Base-by-base conservation (phyloP, 257 asterid species). In the Nicotiana noctiflora region DNA sequence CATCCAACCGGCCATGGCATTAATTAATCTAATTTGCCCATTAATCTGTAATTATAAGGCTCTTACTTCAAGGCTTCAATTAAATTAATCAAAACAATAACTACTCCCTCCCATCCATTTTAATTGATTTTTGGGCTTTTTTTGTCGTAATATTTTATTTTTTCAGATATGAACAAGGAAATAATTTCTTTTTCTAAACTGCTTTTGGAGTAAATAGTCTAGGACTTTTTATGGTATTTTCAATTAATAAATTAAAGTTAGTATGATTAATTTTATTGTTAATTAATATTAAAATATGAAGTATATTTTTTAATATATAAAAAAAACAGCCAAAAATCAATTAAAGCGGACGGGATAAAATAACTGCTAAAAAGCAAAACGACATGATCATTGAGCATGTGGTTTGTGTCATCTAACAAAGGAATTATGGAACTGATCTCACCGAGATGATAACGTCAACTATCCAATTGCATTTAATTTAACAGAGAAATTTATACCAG, bases 371-470 rank as follows among this genome's bases (percentile, higher is more conserved):
- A 6, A 82, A 14, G 53, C 51, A 13, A 68, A 68, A 59, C 57
- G 55, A 68, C 40, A 31, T 67, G 59, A 82, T 82, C 80, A 78
- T 82, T 25, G 25, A 56, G 27, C 80, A 82, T 29, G 85, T 82
- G 82, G 32, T 72, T 72, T 61, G 46, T 66, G 67, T 57, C 57
- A 78, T 82, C 55, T 59, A 17, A 57, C 21, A 1, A 76, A 29
- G 21, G 21, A 21, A 51, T 31, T 21, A 29, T 19, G 31, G 59
- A n/a, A 4, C 37, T 32, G 49, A 31, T 62, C 66, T 13, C 51
- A 18, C 13, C 65, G 60, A 76, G 49, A 82, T 27, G 1, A 49
- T 19, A 40, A 44, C 40, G 40, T 60, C 80, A 75, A n/a, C 81
- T 27, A 15, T 76, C 76, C 32, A 74, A 59, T 68, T 32, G 27